phyloP scores from a whole-genome alignment of 495 filamentous ascomycete genomes.

The Umbilicaria muhlenbergii region DNA sequence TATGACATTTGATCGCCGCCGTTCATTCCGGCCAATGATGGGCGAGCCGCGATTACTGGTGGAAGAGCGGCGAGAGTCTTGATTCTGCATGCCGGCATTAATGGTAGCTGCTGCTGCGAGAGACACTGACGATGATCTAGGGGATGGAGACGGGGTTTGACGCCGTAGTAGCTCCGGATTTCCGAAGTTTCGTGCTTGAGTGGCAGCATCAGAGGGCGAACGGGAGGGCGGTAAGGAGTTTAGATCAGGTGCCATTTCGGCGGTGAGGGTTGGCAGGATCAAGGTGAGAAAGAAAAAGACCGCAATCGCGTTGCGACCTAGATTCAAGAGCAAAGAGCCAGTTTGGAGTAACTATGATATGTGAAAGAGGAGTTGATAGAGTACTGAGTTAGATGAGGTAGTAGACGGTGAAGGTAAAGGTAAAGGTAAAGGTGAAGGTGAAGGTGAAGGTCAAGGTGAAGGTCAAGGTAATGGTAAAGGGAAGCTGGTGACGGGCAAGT shows the following conservation, averaged over 20 bases:
- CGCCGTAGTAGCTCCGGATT: conserved; percentile 12
- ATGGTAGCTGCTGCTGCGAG: conserved; percentile 52
- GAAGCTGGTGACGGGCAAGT: conserved; percentile 12
- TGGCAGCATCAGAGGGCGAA: conserved; percentile 27
- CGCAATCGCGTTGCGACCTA: not conserved
- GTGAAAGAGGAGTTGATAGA: conserved; percentile 12
- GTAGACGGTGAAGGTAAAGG: conserved; percentile 4
- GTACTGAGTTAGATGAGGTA: not conserved
- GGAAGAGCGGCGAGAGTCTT: conserved; percentile 41
- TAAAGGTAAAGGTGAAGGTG: no score
- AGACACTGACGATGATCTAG: conserved; percentile 44
- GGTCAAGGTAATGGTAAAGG: conserved; percentile 8
- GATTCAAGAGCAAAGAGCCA: no score
- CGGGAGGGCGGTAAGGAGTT: conserved; percentile 58
- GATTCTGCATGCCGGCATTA: conserved; percentile 52
- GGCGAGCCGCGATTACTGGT: conserved; percentile 38
- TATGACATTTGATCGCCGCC: conserved; percentile 49
- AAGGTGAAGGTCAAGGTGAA: conserved; percentile 5
- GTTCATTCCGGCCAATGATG: conserved; percentile 35
- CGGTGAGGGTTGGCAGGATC: not conserved
- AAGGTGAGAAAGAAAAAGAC: not conserved
- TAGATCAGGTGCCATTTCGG: conserved; percentile 49
- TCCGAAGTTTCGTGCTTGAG: conserved; percentile 16
- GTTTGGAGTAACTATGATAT: conserved; percentile 13
- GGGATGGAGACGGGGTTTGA: conserved; percentile 34